Evolutionary conservation across 129 eudicot species (phyloP).

Genomic region (Flaveria ramosissima): DNA sequence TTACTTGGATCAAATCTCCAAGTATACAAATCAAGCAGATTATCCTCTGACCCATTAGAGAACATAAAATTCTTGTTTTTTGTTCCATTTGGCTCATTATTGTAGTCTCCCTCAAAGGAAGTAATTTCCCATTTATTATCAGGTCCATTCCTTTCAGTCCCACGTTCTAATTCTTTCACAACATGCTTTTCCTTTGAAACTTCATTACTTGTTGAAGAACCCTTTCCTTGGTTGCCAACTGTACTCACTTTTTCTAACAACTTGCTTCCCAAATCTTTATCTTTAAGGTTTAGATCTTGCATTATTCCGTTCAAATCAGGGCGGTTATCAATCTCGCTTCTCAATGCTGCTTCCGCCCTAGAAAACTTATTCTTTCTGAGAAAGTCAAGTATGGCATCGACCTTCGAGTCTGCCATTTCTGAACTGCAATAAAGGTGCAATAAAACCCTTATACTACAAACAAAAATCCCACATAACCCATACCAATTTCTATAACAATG

Average conservation of each 20-base stretch:
- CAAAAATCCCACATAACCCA: neutral
- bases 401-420: constrained; percentile 72
- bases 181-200: constrained; percentile 59
- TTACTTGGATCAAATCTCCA: constrained; percentile 56
- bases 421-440: constrained; percentile 26
- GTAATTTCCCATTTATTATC: constrained; percentile 48
- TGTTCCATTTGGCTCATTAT: constrained; percentile 42
- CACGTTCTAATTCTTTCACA: constrained; percentile 79
- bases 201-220: constrained; percentile 40
- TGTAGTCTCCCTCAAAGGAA: constrained; percentile 42
- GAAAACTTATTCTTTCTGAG: constrained; percentile 69
- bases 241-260: constrained; percentile 43
- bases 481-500: neutral
- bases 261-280: constrained; percentile 39
- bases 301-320: constrained; percentile 65
- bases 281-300: constrained; percentile 51
- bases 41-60: constrained; percentile 59
- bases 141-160: constrained; percentile 45
- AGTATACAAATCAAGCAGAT: constrained; percentile 63
- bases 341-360: constrained; percentile 93
- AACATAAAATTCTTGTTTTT: constrained; percentile 50
- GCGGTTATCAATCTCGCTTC: constrained; percentile 60
- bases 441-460: constrained; percentile 8
- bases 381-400: constrained; percentile 74
- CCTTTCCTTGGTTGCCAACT: constrained; percentile 27